Evolutionary conservation across 192 early-diverging fungal genomes (phyloP), one percentile per base, ranked within the genome.

Genomic region (Phycomyces nitens): DNA sequence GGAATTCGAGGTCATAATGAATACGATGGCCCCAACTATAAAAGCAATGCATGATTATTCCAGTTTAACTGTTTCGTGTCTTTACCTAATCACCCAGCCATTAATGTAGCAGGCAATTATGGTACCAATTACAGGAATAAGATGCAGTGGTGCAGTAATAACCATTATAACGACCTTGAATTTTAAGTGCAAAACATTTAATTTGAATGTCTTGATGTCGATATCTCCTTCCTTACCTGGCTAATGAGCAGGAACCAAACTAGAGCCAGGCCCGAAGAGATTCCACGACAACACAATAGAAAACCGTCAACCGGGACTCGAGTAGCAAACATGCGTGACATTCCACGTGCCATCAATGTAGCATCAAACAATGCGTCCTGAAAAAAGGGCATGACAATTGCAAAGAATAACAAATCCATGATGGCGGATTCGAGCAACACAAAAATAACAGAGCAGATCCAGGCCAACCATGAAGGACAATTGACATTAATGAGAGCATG

Each of bases 331-430:
- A 83, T 72, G 9, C 76, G 64, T 7, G 51, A 53, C 51, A 85
- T 16, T 1, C 81, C 83, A 38, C 73, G 63, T 22, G 78, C 54
- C 26, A 72, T 80, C 20, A 85, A 53, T 3, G 77, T 77, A 7
- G 74, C 70, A 49, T 88, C 86, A 64, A 86, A 86, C 1, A 86
- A 62, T 10, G 70, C 70, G 59, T 88, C 87, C 62, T 82, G 74
- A 42, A 79, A 82, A 9, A 84, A 71, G 22, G 87, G 86, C 10
- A 86, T 53, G 41, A 76, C 60, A 20, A 88, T 83, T 4, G 78
- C 71, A 61, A 82, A 83, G 65, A 86, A 78, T 14, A 87, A 63
- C 21, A 88, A 50, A 38, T 73, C 70, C 50, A 84, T 41, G 3
- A 84, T 53, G 14, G 58, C 75, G 0, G 77, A 75, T 52, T 88